Conservation (phyloP, 1,284 basidiomycete genomes). For the Boletus nobilissimus region DNA sequence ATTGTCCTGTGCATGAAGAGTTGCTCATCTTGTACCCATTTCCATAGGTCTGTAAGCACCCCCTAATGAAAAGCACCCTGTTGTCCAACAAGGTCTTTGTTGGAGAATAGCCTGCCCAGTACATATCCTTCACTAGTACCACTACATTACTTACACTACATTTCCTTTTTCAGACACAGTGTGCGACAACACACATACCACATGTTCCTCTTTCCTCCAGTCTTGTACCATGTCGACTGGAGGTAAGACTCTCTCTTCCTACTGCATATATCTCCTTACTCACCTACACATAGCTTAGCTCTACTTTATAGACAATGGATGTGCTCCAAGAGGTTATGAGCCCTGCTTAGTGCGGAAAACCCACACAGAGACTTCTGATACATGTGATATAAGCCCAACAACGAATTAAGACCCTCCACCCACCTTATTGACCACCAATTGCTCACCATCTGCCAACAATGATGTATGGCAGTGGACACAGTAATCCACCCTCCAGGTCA, state of each 20-base stretch:
- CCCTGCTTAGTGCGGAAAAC: background rate
- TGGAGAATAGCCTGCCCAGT: too few species aligned
- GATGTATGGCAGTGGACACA: background rate
- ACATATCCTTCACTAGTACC: too few species aligned
- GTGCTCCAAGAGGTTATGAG: background rate
- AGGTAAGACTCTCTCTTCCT: too few species aligned
- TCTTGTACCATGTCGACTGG: background rate
- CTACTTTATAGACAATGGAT: too few species aligned
- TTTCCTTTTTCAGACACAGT: background rate
- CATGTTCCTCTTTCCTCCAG: background rate
- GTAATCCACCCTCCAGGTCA: background rate
- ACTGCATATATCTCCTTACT: too few species aligned
- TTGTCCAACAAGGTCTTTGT: conserved; percentile 1
- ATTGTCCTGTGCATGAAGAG: conserved; percentile 73
- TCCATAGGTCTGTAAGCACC: conserved; percentile 77
- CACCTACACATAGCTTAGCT: too few species aligned
- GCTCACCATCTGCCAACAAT: background rate
- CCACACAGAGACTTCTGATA: background rate
- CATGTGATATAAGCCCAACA: too few species aligned
- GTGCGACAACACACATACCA: background rate
- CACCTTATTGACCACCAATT: background rate
- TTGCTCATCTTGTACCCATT: conserved; percentile 81
- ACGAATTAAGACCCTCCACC: background rate
- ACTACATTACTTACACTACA: background rate
- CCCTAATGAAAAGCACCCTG: conserved; percentile 86